Evolutionary conservation across 1,139 yeast genomes (phyloP).

Genomic region (Fermentozyma sake): DNA sequence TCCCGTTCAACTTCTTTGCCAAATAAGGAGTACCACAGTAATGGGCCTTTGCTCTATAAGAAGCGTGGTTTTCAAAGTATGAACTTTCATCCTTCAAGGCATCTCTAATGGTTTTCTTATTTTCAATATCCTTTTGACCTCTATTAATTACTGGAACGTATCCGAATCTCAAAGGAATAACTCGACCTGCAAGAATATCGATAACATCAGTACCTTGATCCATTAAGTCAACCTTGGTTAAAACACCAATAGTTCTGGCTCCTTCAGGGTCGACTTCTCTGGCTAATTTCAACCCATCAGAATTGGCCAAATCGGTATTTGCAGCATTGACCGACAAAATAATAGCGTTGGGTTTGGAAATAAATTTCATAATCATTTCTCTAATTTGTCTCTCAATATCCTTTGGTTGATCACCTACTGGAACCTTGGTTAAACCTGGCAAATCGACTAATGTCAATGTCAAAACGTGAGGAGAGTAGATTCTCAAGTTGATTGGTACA

Average conservation of each 20-base stretch:
- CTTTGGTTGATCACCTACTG: conserved; percentile 99
- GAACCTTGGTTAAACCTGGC: conserved; percentile 97
- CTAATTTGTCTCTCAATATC: conserved; percentile 93
- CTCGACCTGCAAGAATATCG: conserved; percentile 93
- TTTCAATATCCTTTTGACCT: conserved; percentile 94
- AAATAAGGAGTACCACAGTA: conserved; percentile 94
- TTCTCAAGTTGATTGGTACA: conserved; percentile 87
- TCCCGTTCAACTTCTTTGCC: conserved; percentile 88
- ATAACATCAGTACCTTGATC: conserved; percentile 98
- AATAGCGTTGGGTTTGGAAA: conserved; percentile 94
- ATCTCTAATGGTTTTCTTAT: conserved; percentile 78
- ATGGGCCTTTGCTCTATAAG: conserved; percentile 81
- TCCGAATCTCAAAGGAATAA: conserved; percentile 92
- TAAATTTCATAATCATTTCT: conserved; percentile 91
- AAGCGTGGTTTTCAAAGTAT: conserved; percentile 73
- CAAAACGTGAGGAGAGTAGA: conserved; percentile 92
- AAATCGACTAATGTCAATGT: conserved; percentile 94
- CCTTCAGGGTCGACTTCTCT: conserved; percentile 99
- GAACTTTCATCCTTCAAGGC: conserved; percentile 79
- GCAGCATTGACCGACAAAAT: conserved; percentile 95
- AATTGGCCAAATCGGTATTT: conserved; percentile 94
- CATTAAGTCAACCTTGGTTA: conserved; percentile 96
- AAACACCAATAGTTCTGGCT: conserved; percentile 90
- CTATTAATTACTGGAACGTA: conserved; percentile 97
- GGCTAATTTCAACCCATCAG: conserved; percentile 94